A percentile compares a stretch with the other conserved stretches of the same genome.
Conservation (phyloP, 2,329 filamentous ascomycete species). For the Colletotrichum lupini region DNA sequence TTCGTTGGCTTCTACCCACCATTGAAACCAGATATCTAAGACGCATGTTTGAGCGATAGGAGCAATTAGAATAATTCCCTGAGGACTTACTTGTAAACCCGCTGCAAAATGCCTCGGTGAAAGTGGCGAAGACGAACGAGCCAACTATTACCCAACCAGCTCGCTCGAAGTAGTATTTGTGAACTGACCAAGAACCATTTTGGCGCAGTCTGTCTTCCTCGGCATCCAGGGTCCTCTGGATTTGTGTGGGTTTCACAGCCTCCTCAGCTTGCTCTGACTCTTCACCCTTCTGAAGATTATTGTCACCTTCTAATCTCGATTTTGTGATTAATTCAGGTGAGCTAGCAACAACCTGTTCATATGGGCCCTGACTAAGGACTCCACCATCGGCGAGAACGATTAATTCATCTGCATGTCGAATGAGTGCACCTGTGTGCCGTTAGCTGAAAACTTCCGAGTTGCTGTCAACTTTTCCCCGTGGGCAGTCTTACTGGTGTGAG, state of each 20-base stretch:
- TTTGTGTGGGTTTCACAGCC: neutral
- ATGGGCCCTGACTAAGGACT: neutral
- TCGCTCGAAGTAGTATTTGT: slow-evolving; percentile 16
- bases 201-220: neutral
- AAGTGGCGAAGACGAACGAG: neutral
- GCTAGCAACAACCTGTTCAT: neutral
- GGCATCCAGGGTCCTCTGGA: neutral
- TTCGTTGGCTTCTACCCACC: slow-evolving; percentile 24
- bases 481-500: slow-evolving; percentile 10
- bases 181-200: slow-evolving; percentile 9
- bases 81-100: neutral
- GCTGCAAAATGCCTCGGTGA: neutral
- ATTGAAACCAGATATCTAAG: slow-evolving; percentile 18
- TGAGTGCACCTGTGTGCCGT: neutral
- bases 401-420: slow-evolving; percentile 3
- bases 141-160: neutral
- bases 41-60: neutral
- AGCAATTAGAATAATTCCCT: no score
- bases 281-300: neutral
- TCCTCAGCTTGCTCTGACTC: neutral
- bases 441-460: neutral
- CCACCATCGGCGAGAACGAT: neutral
- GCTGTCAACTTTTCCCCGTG: neutral
- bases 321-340: neutral
- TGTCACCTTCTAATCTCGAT: neutral